Base-by-base conservation (phyloP, 2,329 filamentous ascomycete genomes). In the Ophiostoma ulmi region DNA sequence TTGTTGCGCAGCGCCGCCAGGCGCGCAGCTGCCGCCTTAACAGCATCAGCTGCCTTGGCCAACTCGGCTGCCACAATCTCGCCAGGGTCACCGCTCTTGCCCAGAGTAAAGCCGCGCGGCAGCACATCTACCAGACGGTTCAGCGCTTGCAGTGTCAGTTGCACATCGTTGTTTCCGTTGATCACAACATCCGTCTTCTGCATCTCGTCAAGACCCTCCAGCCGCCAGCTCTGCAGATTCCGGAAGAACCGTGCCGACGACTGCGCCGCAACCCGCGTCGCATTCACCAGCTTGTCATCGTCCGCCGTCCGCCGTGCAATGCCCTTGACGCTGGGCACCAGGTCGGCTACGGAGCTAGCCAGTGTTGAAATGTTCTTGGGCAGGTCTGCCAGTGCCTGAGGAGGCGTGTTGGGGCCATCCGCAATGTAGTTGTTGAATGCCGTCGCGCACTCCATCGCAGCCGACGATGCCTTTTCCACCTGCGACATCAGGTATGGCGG, bases 361-460 rank as follows among this genome's bases (percentile, higher is more conserved):
- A 98, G 97, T 69, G 93, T 87, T 77, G 93, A 95, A 76, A 97
- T 91, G 0, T 93, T 92, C 78, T 93, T 93, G 80, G 98, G 98
- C 73, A 99, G 91, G 72, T 97, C 94, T 3, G 74, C 72, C 52
- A 75, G 72, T 5, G 72, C 74, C 20, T 66, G 35, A 20, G 1
- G 91, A 11, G 89, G 90, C 78, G 92, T 93, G 79, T 94, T 97
- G 5, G 94, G 94, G 0, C 95, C 95, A 78, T 99, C 95, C 8
- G 94, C 95, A 76, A 99, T 96, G 80, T 96, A 98, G 80, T 97
- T 97, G 83, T 97, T 99, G 85, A 98, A 99, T 0, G 95, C 90
- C 0, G 94, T 98, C 1, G 94, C 95, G 80, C 99, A 99, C 78
- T 99, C 95, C 80, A 96, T 98, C 14, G 95, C 93, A 74, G 90